Evolutionary conservation across 345 rosid genomes (phyloP), one percentile per base, ranked within the genome.

Genomic region (Eucalyptus erythrocorys): DNA sequence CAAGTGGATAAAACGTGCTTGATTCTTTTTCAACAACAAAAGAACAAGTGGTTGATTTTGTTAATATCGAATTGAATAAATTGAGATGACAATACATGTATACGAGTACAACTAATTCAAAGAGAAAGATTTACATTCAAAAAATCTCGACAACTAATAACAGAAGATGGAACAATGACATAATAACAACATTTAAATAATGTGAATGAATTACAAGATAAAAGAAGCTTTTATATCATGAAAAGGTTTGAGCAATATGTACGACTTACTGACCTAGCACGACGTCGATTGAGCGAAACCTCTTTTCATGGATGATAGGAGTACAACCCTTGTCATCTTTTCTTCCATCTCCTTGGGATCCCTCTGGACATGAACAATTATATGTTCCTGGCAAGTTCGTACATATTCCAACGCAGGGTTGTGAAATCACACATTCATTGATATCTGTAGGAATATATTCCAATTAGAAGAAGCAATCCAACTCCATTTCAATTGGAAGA

Each of bases 311-410:
- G 87, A 4, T 88, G 53, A 61, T 61, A 11, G 43, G 5, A 8
- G 16, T 45, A 55, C 91, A 89, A 64, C 90, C 89, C 3, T 30
- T 61, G 5, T 17, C 40, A 37, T 43, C 48, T 50, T 42, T 90
- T 84, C 82, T 61, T 6, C 92, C 92, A 27, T 93, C 89, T 3
- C 93, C 93, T 13, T 48, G 51, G 87, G 82, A 87, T 4, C 91
- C 92, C 21, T 85, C 50, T 30, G 64, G 89, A 88, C 95, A 95
- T 1, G 10, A 14, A 71, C 96, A 95, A 3, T 47, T 14, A 24
- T 76, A 92, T 79, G 19, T 85, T 32, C 96, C 94, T 1, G 3
- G 3, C 5, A 89, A 66, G 40, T 87, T 90, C 3, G 16, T 11
- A 45, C 88, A 90, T 66, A 15, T n/a, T n/a, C 40, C 22, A 7